Percentiles rank a stretch among this genome's conserved stretches.
Conservation (phyloP, 305 asterid genomes). For the Withania somnifera region DNA sequence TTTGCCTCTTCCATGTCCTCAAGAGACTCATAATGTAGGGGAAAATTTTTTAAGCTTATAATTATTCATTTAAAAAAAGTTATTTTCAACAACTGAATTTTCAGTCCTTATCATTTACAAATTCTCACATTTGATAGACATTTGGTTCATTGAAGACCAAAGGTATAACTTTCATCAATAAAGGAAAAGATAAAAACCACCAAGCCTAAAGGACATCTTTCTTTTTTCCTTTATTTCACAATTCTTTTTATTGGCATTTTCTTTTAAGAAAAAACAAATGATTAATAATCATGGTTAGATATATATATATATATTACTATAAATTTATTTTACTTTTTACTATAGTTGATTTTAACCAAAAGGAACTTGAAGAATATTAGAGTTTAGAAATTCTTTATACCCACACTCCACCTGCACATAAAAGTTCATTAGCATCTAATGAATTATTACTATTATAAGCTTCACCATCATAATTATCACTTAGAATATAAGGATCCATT, state of each 20-base stretch:
- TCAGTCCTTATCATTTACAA: neutral
- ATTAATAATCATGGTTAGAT: neutral
- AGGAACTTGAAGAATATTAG: neutral
- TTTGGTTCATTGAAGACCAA: neutral
- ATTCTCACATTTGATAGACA: neutral
- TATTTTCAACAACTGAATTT: neutral
- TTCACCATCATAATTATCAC: conserved; percentile 29
- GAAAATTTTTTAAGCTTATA: neutral
- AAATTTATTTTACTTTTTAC: neutral
- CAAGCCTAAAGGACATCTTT: neutral
- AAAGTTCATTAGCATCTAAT: neutral
- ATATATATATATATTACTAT: neutral
- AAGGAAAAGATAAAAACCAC: neutral
- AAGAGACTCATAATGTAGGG: neutral
- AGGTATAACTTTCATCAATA: neutral
- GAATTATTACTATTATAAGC: neutral
- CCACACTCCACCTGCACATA: neutral
- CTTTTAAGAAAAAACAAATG: no score
- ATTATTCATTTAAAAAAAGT: neutral
- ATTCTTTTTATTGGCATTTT: no score
- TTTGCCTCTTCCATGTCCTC: neutral
- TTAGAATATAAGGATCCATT: conserved; percentile 39
- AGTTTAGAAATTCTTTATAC: neutral
- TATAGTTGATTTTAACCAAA: neutral
- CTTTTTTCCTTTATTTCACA: neutral